Base-by-base conservation (phyloP, 306 rosid genomes). In the Heteromeles arbutifolia region DNA sequence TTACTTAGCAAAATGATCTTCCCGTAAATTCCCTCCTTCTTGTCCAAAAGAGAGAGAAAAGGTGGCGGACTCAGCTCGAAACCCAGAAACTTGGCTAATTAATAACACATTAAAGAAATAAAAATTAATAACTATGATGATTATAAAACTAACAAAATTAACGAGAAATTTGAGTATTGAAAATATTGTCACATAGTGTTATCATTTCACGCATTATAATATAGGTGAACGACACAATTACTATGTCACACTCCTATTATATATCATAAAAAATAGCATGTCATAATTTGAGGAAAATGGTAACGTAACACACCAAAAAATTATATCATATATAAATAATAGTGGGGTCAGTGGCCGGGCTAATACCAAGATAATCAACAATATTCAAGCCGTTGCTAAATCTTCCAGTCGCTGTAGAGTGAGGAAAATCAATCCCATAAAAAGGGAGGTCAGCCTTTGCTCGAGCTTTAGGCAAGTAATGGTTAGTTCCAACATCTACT, bases 361-460 rank as follows among this genome's bases (percentile, higher is more conserved):
- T 4, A 45, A 45, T 59, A 70, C 77, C 77, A 10, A 81, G 12
- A 25, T 21, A 31, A 81, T 81, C 78, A 24, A 44, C 61, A 15
- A 65, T 15, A 65, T 81, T 71, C 14, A 72, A 81, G 28, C 84
- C 81, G 22, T 81, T 81, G 64, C 78, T 66, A 45, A 77, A 81
- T 65, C 79, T 77, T 9, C 81, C 85, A 0, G 79, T 77, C 17
- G 85, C 41, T 21, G 1, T 65, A 19, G 72, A 59, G 6, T 26
- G 67, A 21, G 75, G 81, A 13, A 39, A 82, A 68, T 82, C 85
- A 13, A 82, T 72, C 15, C 85, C 78, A 41, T 77, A 63, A 11
- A 0, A 19, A 13, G 14, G 48, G 22, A 32, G 12, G 41, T 81
- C 73, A 12, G 81, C 78, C 68, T 21, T 77, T 7, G 85, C 71